Evolutionary conservation across 2,329 filamentous ascomycete species (phyloP), one percentile per base, ranked within the genome.

Genomic region (Epichloe hybrida): DNA sequence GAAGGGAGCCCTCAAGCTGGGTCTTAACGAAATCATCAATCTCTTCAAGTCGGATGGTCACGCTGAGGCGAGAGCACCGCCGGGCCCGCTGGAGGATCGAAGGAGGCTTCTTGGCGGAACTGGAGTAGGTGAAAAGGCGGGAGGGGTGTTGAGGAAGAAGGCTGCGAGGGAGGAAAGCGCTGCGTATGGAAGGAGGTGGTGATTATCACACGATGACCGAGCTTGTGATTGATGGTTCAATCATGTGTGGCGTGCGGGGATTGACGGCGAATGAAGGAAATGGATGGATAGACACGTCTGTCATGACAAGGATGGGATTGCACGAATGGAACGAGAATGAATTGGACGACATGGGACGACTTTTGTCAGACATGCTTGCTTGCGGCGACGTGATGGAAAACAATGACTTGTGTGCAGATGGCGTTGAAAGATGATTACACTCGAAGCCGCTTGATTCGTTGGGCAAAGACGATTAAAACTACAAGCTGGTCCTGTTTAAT

Each of bases 11-110:
- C 80, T 86, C 64, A 96, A 96, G 71, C 74, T 98, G 47, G 88
- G 84, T 46, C 83, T 97, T 79, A 84, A 89, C 63, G 93, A 98
- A 68, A 94, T 98, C 66, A 76, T 98, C 66, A 83, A 87, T 47
- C 76, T 98, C 51, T 98, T 98, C 72, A 81, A 80, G 55, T 81
- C 82, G 31, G 83, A 88, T 60, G 50, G 47, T 55, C 66, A 38
- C 68, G 47, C 48, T 3, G 54, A 58, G 5, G 35, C 21, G 12
- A 53, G 57, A 46, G 41, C 43, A 8, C 20, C 34, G 45, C 41
- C 13, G 56, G 55, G 21, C 49, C 52, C 17, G 50, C 47, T 40
- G 37, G 50, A 41, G 40, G 50, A 39, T 17, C 43, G n/a, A n/a
- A 34, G 27, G 42, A 49, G 39, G 48, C 45, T n/a, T 48, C 46